Evolutionary conservation across 805 yeast species (phyloP).

Genomic region (Scheffersomyces lignosus): DNA sequence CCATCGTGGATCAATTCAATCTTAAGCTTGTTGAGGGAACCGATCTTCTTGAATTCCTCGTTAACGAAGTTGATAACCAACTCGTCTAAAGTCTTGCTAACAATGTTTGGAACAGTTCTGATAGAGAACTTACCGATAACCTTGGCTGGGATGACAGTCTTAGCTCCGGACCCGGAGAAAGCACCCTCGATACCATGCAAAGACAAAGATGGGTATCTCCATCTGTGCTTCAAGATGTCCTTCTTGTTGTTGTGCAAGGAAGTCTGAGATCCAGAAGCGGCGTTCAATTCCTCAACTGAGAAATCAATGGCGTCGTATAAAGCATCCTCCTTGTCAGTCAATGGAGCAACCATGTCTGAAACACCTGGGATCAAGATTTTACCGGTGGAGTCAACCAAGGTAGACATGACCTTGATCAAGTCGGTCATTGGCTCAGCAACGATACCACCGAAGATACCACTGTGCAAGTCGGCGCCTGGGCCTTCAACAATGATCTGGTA

Average conservation of each 20-base stretch:
- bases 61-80: slow-evolving; percentile 72
- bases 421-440: slow-evolving; percentile 98
- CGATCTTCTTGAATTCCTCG: slow-evolving; percentile 61
- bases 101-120: slow-evolving; percentile 95
- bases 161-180: slow-evolving; percentile 91
- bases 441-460: slow-evolving; percentile 96
- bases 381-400: slow-evolving; percentile 80
- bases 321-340: slow-evolving; percentile 74
- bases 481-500: slow-evolving; percentile 82
- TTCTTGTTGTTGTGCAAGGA: slow-evolving; percentile 75
- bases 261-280: slow-evolving; percentile 86
- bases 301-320: slow-evolving; percentile 87
- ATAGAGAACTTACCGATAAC: slow-evolving; percentile 94
- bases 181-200: slow-evolving; percentile 98
- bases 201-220: slow-evolving; percentile 97
- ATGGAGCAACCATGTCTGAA: slow-evolving; percentile 91
- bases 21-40: slow-evolving; percentile 72
- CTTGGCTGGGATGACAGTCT: slow-evolving; percentile 95
- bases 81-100: slow-evolving; percentile 73
- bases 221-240: slow-evolving; percentile 92
- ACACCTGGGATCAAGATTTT: slow-evolving; percentile 86
- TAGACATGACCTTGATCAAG: slow-evolving; percentile 71
- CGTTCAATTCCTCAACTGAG: slow-evolving; percentile 78
- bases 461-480: slow-evolving; percentile 95
- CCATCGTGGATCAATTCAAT: slow-evolving; percentile 91